These are phyloP conservation scores for Fomitopsis pulvina DNA, from an alignment of 768 basidiomycete species.

Conservation along the genomic window DNA sequence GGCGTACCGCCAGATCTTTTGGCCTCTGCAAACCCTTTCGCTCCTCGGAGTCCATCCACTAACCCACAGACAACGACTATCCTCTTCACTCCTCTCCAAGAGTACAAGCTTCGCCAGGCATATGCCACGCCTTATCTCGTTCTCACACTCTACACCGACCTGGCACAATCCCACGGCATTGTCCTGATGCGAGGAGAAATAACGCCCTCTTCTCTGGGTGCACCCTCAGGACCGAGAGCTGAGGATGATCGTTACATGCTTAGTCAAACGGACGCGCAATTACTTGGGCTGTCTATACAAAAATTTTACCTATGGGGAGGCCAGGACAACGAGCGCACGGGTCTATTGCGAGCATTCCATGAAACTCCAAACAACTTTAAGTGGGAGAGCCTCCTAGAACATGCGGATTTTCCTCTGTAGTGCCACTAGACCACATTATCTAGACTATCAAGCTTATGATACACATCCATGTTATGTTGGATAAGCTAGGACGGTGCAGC, in stretches of 20 bases:
- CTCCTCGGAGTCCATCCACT: conserved; percentile 25
- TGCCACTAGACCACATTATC: background rate
- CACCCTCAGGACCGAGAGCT: conserved; percentile 28
- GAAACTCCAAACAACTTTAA: conserved; percentile 72
- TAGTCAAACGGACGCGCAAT: conserved; percentile 76
- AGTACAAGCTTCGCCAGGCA: conserved; percentile 79
- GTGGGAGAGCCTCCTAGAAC: conserved; percentile 73
- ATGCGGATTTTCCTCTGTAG: conserved; percentile 19
- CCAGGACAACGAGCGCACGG: conserved; percentile 33
- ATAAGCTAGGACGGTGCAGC: background rate
- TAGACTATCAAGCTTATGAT: background rate
- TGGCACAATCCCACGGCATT: conserved; percentile 69
- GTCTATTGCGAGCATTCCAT: conserved; percentile 66
- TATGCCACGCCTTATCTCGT: conserved; percentile 91
- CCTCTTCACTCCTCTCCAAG: conserved; percentile 88
- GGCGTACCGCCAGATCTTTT: conserved; percentile 56
- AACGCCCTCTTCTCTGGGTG: conserved; percentile 55
- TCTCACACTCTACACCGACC: conserved; percentile 87
- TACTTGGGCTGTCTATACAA: conserved; percentile 75
- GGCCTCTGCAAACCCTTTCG: conserved; percentile 37
- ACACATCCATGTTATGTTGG: background rate
- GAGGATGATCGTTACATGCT: conserved; percentile 50
- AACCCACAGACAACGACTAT: conserved; percentile 65
- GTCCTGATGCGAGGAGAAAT: conserved; percentile 92
- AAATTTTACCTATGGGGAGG: conserved; percentile 72